A percentile compares a stretch with the other conserved stretches of the same genome.
Evolutionary conservation across 352 stramenopile genomes (phyloP).

Genomic region (Pythium grandisporangium): DNA sequence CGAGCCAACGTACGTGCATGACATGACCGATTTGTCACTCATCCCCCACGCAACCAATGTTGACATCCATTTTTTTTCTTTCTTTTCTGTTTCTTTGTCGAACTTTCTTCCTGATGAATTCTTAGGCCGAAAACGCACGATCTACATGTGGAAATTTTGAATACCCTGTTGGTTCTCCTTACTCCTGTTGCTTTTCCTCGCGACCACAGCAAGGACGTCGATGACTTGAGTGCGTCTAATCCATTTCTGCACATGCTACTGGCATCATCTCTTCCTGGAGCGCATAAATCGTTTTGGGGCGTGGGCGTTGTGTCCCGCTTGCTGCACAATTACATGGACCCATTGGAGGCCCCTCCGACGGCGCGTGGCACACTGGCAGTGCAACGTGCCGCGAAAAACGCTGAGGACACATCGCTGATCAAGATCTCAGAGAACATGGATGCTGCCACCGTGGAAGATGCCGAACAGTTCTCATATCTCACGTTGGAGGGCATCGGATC

Average conservation of each 20-base stretch:
- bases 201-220: constrained; percentile 31
- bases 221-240: constrained; percentile 37
- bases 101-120: no score
- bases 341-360: constrained; percentile 21
- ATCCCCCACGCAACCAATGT: no score
- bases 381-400: constrained; percentile 26
- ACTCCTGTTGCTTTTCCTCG: constrained; percentile 54
- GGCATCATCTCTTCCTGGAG: constrained; percentile 13
- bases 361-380: constrained; percentile 23
- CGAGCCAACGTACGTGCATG: constrained; percentile 35
- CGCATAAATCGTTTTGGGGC: constrained; percentile 40
- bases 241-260: constrained; percentile 69
- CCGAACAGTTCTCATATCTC: constrained; percentile 56
- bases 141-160: constrained; percentile 70
- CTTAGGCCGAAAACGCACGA: constrained; percentile 42
- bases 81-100: no score
- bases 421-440: constrained; percentile 42
- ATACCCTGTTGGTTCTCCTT: constrained; percentile 58
- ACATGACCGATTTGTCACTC: background rate
- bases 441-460: constrained; percentile 34
- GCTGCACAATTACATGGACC: constrained; percentile 53
- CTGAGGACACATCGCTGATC: constrained; percentile 45
- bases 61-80: no score
- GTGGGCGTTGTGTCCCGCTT: constrained; percentile 38
- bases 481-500: constrained; percentile 57